Evolutionary conservation across 805 yeast genomes (phyloP).

Genomic region (Helenozyma baotianmanensis): DNA sequence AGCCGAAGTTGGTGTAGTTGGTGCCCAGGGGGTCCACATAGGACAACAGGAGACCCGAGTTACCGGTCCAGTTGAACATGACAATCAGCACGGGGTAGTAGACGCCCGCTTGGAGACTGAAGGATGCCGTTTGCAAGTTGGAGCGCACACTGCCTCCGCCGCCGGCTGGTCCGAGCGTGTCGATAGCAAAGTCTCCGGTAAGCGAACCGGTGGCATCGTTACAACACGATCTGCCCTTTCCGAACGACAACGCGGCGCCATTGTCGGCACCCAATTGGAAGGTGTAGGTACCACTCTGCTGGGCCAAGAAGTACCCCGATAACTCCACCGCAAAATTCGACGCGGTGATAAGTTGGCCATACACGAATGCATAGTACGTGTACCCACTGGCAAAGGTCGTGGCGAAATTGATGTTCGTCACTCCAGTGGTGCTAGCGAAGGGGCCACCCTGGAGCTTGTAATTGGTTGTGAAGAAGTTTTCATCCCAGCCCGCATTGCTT

Average conservation of each 20-base stretch:
- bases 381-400: background rate
- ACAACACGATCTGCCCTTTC: conserved; percentile 13
- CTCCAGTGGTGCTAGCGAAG: conserved; percentile 3
- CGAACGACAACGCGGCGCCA: conserved; percentile 15
- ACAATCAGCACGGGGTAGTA: conserved; percentile 14
- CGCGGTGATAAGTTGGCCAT: conserved; percentile 5
- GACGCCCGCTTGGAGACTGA: conserved; percentile 6
- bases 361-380: conserved; percentile 1
- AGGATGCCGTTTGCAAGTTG: conserved; percentile 6
- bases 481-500: conserved; percentile 6
- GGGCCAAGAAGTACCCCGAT: conserved; percentile 12
- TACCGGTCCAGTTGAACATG: conserved; percentile 13
- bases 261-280: conserved; percentile 13
- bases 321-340: conserved; percentile 6
- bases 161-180: conserved; percentile 11
- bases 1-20: conserved; percentile 5
- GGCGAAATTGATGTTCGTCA: conserved; percentile 7
- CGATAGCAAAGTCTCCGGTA: conserved; percentile 8
- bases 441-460: conserved; percentile 3
- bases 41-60: conserved; percentile 8
- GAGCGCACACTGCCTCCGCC: conserved; percentile 7
- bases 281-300: conserved; percentile 9
- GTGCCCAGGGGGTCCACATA: conserved; percentile 4
- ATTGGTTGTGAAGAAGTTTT: conserved; percentile 3
- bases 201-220: conserved; percentile 13